A percentile compares a stretch with the other conserved stretches of the same genome.
Evolutionary conservation across 192 early-diverging fungal genomes (phyloP).

Genomic region (Lunasporangiospora selenospora): DNA sequence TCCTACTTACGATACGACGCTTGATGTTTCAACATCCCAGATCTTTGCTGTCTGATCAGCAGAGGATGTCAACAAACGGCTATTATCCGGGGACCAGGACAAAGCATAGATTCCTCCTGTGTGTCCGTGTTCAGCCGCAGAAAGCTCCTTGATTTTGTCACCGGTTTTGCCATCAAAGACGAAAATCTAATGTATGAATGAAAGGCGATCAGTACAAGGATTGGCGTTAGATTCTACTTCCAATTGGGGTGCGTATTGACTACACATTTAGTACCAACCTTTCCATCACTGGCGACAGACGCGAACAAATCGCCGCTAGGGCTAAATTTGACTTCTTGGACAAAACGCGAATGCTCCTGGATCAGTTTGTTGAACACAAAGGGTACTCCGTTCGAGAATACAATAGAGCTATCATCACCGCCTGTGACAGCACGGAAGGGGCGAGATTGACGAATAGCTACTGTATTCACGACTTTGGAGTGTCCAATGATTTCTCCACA

Average conservation of each 20-base stretch:
- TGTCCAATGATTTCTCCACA: slow-evolving; percentile 93
- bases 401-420: slow-evolving; percentile 88
- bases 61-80: slow-evolving; percentile 78
- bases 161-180: slow-evolving; percentile 94
- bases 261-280: too few relatives aligned
- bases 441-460: slow-evolving; percentile 86
- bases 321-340: slow-evolving; percentile 87
- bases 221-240: not conserved
- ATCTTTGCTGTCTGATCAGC: slow-evolving; percentile 89
- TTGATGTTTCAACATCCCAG: slow-evolving; percentile 84
- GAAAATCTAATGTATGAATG: slow-evolving; percentile 65
- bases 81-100: slow-evolving; percentile 87
- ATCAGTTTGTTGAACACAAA: slow-evolving; percentile 81
- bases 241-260: too few relatives aligned
- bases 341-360: slow-evolving; percentile 88
- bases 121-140: slow-evolving; percentile 63
- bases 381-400: slow-evolving; percentile 93
- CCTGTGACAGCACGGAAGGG: slow-evolving; percentile 93
- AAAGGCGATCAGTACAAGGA: not conserved
- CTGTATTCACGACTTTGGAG: slow-evolving; percentile 86
- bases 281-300: slow-evolving; percentile 85
- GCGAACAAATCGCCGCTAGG: slow-evolving; percentile 85
- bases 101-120: slow-evolving; percentile 85
- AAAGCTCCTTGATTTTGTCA: slow-evolving; percentile 66
- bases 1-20: slow-evolving; percentile 63